Percentiles rank a stretch among this genome's conserved stretches.
phyloP scores from a whole-genome alignment of 2,329 filamentous ascomycete genomes.

The Aspergillus cejpii region DNA sequence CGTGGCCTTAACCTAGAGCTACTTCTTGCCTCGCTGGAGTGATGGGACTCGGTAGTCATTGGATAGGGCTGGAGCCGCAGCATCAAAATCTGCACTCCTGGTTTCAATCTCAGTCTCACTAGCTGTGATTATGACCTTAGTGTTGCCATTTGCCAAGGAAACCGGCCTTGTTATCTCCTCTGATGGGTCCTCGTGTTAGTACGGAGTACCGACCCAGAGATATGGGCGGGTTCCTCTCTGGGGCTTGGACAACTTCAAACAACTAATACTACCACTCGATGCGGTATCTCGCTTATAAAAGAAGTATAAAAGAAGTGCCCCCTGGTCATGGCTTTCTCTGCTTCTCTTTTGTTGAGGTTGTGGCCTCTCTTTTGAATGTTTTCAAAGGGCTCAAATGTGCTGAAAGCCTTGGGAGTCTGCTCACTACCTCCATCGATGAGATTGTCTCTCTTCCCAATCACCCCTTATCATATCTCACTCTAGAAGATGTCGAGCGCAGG shows the following conservation, averaged over 20 bases:
- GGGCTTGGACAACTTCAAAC: conserved; percentile 2
- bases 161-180: not conserved
- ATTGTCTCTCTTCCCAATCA: not conserved
- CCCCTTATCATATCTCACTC: conserved; percentile 1
- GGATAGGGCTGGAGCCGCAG: conserved; percentile 1
- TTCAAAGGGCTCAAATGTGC: not conserved
- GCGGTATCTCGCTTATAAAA: no score
- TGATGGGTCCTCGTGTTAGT: not conserved
- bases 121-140: not conserved
- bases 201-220: not conserved
- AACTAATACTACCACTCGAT: no score
- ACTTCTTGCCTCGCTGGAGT: not conserved
- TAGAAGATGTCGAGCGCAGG: conserved; percentile 17
- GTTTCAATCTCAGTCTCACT: not conserved
- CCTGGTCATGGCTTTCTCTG: not conserved
- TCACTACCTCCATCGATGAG: conserved; percentile 1
- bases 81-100: conserved; percentile 1
- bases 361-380: not conserved
- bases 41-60: no score
- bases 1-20: not conserved
- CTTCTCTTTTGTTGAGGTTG: not conserved
- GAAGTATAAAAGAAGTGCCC: no score
- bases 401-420: not conserved
- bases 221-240: not conserved
- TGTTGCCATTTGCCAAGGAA: not conserved